Conservation (phyloP, 2,329 filamentous ascomycete genomes). For the Arthroderma sp. region DNA sequence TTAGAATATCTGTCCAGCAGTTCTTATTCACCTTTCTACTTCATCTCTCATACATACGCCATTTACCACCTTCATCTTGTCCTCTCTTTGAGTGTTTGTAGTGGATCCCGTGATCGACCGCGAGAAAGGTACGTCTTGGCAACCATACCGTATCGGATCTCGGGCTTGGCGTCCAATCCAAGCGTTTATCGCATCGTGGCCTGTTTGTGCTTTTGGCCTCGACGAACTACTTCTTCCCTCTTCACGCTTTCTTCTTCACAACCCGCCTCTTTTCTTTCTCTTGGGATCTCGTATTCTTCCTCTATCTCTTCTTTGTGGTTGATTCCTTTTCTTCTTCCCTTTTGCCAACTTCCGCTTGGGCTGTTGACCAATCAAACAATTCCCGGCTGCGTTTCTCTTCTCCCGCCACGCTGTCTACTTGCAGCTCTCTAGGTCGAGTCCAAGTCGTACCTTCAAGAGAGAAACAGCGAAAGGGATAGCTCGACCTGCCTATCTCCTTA, state of each 20-base stretch:
- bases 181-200: slow-evolving; percentile 28
- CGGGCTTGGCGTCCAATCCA: too few species aligned
- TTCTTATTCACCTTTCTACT: background rate
- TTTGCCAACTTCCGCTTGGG: background rate
- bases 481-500: too few species aligned
- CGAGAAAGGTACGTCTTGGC: slow-evolving; percentile 13
- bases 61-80: background rate
- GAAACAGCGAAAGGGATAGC: too few species aligned
- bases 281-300: slow-evolving; percentile 1
- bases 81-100: background rate
- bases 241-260: background rate
- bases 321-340: background rate
- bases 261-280: background rate
- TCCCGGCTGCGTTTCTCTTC: too few species aligned
- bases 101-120: slow-evolving; percentile 8
- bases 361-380: background rate
- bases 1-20: background rate
- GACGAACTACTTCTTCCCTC: background rate
- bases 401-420: too few species aligned
- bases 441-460: too few species aligned
- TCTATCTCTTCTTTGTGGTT: background rate
- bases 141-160: slow-evolving; percentile 15
- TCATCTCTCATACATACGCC: background rate
- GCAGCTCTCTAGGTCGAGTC: too few species aligned
- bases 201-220: slow-evolving; percentile 17